Evolutionary conservation across 116 monocot genomes (phyloP), one percentile per base, ranked within the genome.

Genomic region (Phalaenopsis hybrid): DNA sequence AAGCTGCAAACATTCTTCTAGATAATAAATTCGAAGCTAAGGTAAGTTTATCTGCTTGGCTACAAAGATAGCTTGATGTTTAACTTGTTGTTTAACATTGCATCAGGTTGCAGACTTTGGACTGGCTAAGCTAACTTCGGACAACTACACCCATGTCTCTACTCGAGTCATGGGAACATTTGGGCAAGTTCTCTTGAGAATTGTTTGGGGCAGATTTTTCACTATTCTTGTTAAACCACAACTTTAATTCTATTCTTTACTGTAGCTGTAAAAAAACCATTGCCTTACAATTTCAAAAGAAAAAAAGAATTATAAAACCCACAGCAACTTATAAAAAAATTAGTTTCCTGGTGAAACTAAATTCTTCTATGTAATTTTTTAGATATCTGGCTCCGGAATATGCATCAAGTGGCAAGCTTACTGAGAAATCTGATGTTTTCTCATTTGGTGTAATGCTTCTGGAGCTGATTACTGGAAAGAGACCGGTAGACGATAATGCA

Each of bases 321-420:
- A 31, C 31, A 31, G 49, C 1, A 10, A 49, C 6, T 49, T 8
- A 8, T 49, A 9, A 49, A 8, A 8, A 1, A 11, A 49, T 11
- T 49, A 9, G 8, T 49, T n/a, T 49, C 45, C 44, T 13, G 4
- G 18, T 70, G 28, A 78, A 46, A 20, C 28, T 49, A 37, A 41
- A 41, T 5, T 77, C 6, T 67, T 79, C 9, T 6, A 12, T 46
- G 9, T 23, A 21, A 74, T 11, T 33, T 33, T 76, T 10, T 23
- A 92, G 92, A 78, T 93, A 93, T 75, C 58, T 93, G 82, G 93
- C 93, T 75, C 93, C 93, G 18, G 93, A 93, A 76, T 93, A 93
- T 81, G 93, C 93, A 68, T 90, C 93, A 7, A 93, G 89, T 75
- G 93, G 93, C 33, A 92, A 92, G 87, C 86, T 92, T 57, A 92